Base-by-base conservation (phyloP, 2,329 filamentous ascomycete species). In the Fusarium brachygibbosum region DNA sequence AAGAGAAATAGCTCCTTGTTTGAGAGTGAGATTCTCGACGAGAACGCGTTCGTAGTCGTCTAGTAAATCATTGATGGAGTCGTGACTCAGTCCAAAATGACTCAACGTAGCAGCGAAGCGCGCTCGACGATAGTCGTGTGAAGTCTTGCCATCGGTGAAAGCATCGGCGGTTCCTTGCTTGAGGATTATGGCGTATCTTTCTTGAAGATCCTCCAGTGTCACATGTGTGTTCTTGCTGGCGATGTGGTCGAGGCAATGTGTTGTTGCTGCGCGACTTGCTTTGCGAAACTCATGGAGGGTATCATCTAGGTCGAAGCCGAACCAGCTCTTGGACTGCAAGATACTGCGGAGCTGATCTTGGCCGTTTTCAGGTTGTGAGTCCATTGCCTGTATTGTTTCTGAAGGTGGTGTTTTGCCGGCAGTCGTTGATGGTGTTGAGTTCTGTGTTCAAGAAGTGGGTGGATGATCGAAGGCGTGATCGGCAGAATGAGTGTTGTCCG, bases 221-320 rank as follows among this genome's bases (percentile, higher is more conserved):
- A 45, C 11, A 1, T 29, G 16, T 19, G 55, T 23, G 6, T 58
- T 52, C 16, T 66, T 17, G 13, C 12, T 59, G 5, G 63, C 53
- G 16, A 84, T 77, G 8, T 49, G 37, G 2, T 63, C 52, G 6
- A 85, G 77, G 6, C 79, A 76, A 7, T 65, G 38, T 1, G 64
- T 56, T 2, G 77, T 79, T 4, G 83, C 83, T 6, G 66, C 54
- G 1, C 66, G 59, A 2, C 82, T 83, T 13, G 80, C 80, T 19
- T 68, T 75, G 49, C 81, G 81, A 49, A 84, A 85, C 45, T 82
- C 78, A 59, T 85, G 83, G 2, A 85, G 73, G 0, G 82, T 84
- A 65, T 85, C 82, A 57, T 85, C 83, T 8, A 86, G 78, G 40
- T 85, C 83, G 53, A 85, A 85, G 2, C 79, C 81, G 37, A 83